Conservation (phyloP, 2,329 filamentous ascomycete species). For the Pezizomycotina sp. region DNA sequence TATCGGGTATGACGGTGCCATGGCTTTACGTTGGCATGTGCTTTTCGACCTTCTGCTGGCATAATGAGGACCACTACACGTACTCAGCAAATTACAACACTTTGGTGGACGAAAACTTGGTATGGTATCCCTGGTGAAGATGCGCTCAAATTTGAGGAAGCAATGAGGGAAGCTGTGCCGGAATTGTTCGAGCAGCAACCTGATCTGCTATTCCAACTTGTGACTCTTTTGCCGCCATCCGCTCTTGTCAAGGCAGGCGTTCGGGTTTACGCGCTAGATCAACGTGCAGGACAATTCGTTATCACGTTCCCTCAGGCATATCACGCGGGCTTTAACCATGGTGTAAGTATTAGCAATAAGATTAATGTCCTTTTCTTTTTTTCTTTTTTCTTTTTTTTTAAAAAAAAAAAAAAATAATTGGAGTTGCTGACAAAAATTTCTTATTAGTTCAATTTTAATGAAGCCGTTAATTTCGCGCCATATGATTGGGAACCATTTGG, state of each 20-base stretch:
- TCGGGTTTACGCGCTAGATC: conserved; percentile 84
- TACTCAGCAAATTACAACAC: conserved; percentile 98
- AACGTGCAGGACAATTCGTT: conserved; percentile 87
- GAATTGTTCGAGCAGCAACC: conserved; percentile 95
- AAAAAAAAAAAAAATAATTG: too few species aligned
- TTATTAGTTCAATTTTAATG: conserved; percentile 80
- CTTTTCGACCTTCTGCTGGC: conserved; percentile 98
- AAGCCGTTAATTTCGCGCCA: conserved; percentile 95
- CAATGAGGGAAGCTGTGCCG: conserved; percentile 87
- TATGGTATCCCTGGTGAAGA: conserved; percentile 93
- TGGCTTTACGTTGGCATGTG: conserved; percentile 99
- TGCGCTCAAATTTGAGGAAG: conserved; percentile 82
- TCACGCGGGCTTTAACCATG: conserved; percentile 95
- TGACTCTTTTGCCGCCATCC: conserved; percentile 87
- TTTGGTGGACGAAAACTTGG: conserved; percentile 97
- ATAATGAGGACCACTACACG: conserved; percentile 94
- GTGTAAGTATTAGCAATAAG: conserved; percentile 28
- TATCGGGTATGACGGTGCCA: conserved; percentile 96
- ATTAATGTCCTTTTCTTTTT: not conserved
- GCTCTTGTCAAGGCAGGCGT: conserved; percentile 87
- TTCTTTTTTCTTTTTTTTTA: conserved; percentile 2
- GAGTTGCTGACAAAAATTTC: too few species aligned
- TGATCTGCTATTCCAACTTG: conserved; percentile 86
- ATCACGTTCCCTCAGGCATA: conserved; percentile 95
- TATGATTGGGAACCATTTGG: conserved; percentile 90